Conservation (phyloP, 345 rosid genomes). For the Rhodomyrtus tomentosa region DNA sequence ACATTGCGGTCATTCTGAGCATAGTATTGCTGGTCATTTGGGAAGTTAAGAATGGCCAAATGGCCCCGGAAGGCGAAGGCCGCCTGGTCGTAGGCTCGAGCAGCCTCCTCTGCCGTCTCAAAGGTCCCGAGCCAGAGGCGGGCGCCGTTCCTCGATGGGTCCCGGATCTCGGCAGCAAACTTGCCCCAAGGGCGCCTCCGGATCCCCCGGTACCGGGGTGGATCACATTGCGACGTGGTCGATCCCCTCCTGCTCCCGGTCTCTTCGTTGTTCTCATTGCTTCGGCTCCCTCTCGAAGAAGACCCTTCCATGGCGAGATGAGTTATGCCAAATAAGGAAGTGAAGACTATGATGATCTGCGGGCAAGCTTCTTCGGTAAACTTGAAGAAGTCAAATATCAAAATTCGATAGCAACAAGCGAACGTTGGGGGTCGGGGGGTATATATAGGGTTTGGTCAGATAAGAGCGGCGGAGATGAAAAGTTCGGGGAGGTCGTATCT, state of each 20-base stretch:
- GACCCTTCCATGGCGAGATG: not conserved
- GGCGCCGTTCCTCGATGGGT: constrained; percentile 55
- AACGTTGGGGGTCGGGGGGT: not conserved
- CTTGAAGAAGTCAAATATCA: not conserved
- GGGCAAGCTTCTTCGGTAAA: not conserved
- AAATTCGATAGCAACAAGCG: not conserved
- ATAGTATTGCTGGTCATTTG: constrained; percentile 34
- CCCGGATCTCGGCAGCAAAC: constrained; percentile 78
- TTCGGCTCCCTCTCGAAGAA: not conserved
- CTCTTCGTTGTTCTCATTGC: not conserved
- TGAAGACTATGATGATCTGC: not conserved
- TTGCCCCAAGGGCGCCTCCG: constrained; percentile 74
- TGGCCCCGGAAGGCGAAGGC: constrained; percentile 43
- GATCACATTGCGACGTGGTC: not conserved
- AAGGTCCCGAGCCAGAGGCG: constrained; percentile 76
- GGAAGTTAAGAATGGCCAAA: constrained; percentile 54
- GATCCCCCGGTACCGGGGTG: constrained; percentile 51
- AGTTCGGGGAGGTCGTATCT: not conserved
- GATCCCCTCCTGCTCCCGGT: not conserved
- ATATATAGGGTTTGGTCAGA: not conserved
- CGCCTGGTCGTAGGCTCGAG: constrained; percentile 52
- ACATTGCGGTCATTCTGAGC: not conserved
- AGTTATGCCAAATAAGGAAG: not conserved
- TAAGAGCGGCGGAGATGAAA: not conserved
- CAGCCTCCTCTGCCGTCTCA: constrained; percentile 50